Conservation (phyloP, 2,329 filamentous ascomycete genomes). For the Botrytis cinerea region DNA sequence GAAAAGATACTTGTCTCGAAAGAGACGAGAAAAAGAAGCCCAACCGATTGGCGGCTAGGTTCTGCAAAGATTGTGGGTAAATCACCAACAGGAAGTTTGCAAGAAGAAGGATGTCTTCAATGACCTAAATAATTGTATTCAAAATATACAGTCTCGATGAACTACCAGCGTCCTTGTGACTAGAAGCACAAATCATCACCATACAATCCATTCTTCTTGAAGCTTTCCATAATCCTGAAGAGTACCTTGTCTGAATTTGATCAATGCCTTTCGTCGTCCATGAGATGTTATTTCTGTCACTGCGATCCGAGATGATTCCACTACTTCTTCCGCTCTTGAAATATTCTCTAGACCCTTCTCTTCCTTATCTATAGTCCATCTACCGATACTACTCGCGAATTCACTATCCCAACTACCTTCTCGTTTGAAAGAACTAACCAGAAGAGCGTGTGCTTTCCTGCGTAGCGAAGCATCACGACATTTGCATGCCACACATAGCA, state of each 20-base stretch:
- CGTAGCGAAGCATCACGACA: slow-evolving; percentile 21
- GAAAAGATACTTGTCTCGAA: not conserved
- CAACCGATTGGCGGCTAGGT: no score
- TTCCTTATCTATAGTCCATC: slow-evolving; percentile 24
- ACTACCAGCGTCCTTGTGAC: not conserved
- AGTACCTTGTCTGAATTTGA: not conserved
- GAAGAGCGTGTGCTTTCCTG: slow-evolving; percentile 7
- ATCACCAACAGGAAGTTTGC: no score
- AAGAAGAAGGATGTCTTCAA: not conserved
- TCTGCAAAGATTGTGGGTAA: not conserved
- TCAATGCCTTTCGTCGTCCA: slow-evolving; percentile 9
- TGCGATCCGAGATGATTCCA: slow-evolving; percentile 6
- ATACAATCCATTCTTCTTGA: slow-evolving; percentile 4
- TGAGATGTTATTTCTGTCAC: not conserved
- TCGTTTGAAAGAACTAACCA: not conserved
- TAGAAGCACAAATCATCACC: not conserved
- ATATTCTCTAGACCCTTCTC: slow-evolving; percentile 16
- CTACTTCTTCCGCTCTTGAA: not conserved
- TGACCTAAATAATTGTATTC: not conserved
- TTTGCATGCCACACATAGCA: slow-evolving; percentile 18
- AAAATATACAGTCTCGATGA: not conserved
- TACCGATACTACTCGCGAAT: slow-evolving; percentile 11
- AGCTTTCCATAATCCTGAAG: not conserved
- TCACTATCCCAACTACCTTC: slow-evolving; percentile 24
- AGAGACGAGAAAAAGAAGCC: not conserved